Conservation (phyloP, 2,329 filamentous ascomycete genomes). For the Aspergillus arachidicola region DNA sequence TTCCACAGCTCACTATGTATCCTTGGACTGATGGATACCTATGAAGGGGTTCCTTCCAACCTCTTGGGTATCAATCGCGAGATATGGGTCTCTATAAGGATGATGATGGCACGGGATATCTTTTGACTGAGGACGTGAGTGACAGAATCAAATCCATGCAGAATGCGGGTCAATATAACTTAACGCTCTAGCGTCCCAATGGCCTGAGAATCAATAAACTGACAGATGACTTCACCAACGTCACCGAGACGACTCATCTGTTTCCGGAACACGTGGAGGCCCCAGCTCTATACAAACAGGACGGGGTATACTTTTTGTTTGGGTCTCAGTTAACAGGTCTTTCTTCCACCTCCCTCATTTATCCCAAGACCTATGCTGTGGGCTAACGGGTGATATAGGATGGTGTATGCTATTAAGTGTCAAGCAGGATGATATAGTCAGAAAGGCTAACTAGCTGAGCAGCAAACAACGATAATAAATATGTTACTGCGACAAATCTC, state of each 20-base stretch:
- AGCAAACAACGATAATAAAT: conserved; percentile 61
- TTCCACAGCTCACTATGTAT: rapidly evolving
- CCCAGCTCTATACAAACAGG: conserved; percentile 64
- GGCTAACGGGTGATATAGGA: conserved; percentile 6
- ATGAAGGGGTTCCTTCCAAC: conserved; percentile 37
- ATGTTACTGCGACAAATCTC: conserved; percentile 37
- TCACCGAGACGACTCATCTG: conserved; percentile 52
- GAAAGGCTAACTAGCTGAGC: conserved; percentile 49
- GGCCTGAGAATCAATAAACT: conserved; percentile 18
- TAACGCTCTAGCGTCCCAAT: conserved; percentile 10
- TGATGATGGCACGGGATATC: conserved; percentile 62
- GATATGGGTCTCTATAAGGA: conserved; percentile 64
- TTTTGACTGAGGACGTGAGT: conserved; percentile 65
- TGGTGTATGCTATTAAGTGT: conserved; percentile 7
- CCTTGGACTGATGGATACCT: too few species aligned
- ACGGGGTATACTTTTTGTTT: conserved; percentile 67
- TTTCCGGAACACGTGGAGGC: conserved; percentile 61
- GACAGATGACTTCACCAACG: conserved; percentile 59
- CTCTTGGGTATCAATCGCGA: conserved; percentile 55
- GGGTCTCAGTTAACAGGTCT: conserved; percentile 54
- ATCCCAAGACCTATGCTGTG: rapidly evolving
- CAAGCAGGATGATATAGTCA: rapidly evolving
- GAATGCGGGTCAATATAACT: not conserved
- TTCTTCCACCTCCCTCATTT: not conserved
- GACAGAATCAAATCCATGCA: rapidly evolving